These are phyloP conservation scores for Solanum sparsipilum DNA, from an alignment of 257 asterid species.

Conservation along the genomic window DNA sequence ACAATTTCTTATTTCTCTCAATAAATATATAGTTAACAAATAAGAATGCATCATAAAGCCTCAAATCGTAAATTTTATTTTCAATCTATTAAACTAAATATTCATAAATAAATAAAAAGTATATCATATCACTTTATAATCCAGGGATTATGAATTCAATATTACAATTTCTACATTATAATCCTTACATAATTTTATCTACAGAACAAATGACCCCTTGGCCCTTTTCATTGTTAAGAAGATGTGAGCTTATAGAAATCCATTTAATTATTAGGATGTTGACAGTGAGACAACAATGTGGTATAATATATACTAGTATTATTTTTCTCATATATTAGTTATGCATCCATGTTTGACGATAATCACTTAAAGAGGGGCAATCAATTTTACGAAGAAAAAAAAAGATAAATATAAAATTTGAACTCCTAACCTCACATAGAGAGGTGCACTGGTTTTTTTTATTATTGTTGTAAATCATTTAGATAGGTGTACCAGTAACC, in stretches of 20 bases:
- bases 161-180: background rate
- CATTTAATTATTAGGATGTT: background rate
- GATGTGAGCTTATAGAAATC: background rate
- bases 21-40: background rate
- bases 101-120: background rate
- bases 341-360: background rate
- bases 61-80: background rate
- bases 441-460: no score
- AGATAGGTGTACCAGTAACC: background rate
- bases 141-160: background rate
- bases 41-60: background rate
- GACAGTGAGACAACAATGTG: background rate
- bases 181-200: background rate
- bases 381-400: no score
- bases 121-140: background rate
- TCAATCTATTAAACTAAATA: background rate
- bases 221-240: background rate
- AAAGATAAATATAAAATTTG: no score
- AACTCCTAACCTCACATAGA: background rate
- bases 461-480: no score
- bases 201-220: background rate
- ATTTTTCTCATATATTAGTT: no score
- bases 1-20: background rate
- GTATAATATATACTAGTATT: no score
- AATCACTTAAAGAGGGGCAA: background rate